Conservation (phyloP, 2,329 filamentous ascomycete genomes). For the Colletotrichum cordylinicola region DNA sequence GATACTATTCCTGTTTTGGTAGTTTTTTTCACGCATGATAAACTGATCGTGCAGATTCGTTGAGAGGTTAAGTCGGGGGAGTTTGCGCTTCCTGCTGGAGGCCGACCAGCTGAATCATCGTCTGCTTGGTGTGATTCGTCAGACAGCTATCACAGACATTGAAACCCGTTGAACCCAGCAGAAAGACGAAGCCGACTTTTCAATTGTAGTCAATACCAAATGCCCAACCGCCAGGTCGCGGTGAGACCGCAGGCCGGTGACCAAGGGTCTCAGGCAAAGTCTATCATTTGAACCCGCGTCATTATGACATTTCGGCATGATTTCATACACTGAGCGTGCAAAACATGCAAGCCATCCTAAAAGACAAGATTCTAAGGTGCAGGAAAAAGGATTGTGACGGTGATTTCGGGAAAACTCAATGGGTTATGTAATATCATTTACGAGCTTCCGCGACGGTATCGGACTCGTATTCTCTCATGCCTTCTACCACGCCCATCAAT, state of each 20-base stretch:
- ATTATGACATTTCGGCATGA: not conserved
- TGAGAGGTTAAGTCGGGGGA: not conserved
- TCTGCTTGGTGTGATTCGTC: not conserved
- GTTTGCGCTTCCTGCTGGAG: not conserved
- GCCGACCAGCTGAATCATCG: not conserved
- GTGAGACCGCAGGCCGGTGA: not conserved
- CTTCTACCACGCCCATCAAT: not conserved
- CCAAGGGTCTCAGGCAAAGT: not conserved
- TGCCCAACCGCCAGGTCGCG: not conserved
- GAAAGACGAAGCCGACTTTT: not conserved
- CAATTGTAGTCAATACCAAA: not conserved
- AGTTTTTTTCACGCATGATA: not conserved
- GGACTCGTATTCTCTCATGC: not conserved
- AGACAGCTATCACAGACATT: not conserved
- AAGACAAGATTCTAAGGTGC: not conserved
- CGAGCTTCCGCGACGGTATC: not conserved
- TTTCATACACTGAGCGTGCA: not conserved
- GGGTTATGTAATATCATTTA: not conserved
- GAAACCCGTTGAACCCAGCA: not conserved
- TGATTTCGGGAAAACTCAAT: not conserved
- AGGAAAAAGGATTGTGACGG: not conserved
- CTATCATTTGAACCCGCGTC: not conserved
- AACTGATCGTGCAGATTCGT: not conserved
- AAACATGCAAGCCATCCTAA: not conserved
- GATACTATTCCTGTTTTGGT: accelerated